Base-by-base conservation (phyloP, 192 early-diverging fungal species). In the Rhizophagus prolifer region DNA sequence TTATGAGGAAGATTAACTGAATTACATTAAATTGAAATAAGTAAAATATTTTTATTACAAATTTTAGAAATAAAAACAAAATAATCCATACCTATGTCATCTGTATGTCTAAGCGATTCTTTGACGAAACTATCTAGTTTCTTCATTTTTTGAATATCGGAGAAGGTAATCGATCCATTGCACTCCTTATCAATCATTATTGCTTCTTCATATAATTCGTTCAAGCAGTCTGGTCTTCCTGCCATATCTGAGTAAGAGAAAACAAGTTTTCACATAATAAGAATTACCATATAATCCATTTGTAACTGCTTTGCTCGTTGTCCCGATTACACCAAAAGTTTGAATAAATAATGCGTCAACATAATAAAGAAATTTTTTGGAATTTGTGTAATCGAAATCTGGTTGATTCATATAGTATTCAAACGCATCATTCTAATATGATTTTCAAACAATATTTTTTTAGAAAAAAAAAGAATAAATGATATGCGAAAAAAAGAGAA, bases 51-150 rank as follows among this genome's bases (percentile, higher is more conserved):
- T 54, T 21, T 21, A 7, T 54, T 7, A 50, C 47, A 16, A 21
- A 54, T 16, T 10, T 26, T 47, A 38, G 21, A 9, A 28, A 9
- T 31, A 64, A 12, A 25, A 9, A 61, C 8, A 61, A 38, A 12
- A 34, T 69, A 34, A 26, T 26, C 1, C 23, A 25, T 38, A 44
- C 68, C 2, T 25, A 13, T 41, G 0, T 64, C 62, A 64, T 64
- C 62, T 5, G 25, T 8, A 64, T 64, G 25, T 5, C 62, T 64
- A 31, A 70, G n/a, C 9, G 44, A 50, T 70, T 70, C 68, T 23
- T 70, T 70, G 26, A 70, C 7, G 3, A 70, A 70, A 25, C 68
- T 70, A 41, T 70, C 68, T 28, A 70, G 21, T 25, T 70, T 70
- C 26, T 41, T 36, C 68, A 70, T 70, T 47, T 47, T 70, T 26